Evolutionary conservation across 2,329 filamentous ascomycete genomes (phyloP), one percentile per base, ranked within the genome.

Genomic region (Alternaria solani): DNA sequence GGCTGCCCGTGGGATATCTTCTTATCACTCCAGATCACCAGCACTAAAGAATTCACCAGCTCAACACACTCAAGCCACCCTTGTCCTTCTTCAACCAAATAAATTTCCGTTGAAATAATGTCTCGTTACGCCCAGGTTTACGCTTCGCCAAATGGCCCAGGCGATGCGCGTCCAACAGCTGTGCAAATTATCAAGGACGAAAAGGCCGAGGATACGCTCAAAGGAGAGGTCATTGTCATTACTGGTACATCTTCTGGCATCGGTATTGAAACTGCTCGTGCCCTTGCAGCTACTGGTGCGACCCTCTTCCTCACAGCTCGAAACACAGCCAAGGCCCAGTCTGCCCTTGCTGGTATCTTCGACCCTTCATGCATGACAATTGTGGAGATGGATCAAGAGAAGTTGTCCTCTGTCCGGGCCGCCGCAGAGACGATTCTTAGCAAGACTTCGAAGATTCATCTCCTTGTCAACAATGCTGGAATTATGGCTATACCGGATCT

Each of bases 391-490:
- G 65, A 74, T 25, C 52, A 69, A 30, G 64, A 61, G 47, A 68
- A 61, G 0, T 60, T 74, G 14, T 59, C 46, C 26, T 64, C 57
- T 47, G 68, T 75, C 5, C 64, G 71, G 9, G 30, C 54, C 20
- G 68, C 64, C 18, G 71, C 69, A 6, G 32, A 64, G 5, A 62
- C 65, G 1, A 62, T 75, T 16, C 62, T 72, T 2, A 18, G 26
- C 5, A 64, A 60, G 44, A 67, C 57, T 48, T 39, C 51, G 20
- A 65, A 67, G 23, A 51, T 80, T 11, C 73, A 80, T 62, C 59
- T 80, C 26, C 66, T 85, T 16, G 74, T 85, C 57, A 77, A 73
- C 68, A 84, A 84, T 64, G 82, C 79, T 1, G 82, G 78, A 5
- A 78, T 86, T 43, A 82, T 85, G 74, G 75, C 75, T n/a, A 44